These are phyloP conservation scores for Sugiyamaella paludigena DNA, from an alignment of 1,139 yeast species.

Conservation along the genomic window DNA sequence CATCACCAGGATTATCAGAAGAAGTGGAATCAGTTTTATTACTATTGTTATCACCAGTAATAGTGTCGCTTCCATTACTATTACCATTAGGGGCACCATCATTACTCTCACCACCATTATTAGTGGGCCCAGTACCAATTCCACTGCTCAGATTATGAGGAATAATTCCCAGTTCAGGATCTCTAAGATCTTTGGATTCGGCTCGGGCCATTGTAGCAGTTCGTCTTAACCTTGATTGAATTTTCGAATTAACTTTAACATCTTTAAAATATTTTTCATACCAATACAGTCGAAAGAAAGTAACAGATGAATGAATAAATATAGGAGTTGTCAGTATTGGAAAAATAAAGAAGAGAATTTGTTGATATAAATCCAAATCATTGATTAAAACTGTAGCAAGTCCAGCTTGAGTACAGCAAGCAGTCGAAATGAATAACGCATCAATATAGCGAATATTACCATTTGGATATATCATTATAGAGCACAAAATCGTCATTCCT, in stretches of 20 bases:
- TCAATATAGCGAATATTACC: constrained; percentile 67
- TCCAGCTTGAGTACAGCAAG: constrained; percentile 90
- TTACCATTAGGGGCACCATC: not conserved
- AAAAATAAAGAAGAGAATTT: constrained; percentile 44
- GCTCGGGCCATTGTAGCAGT: constrained; percentile 65
- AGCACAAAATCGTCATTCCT: constrained; percentile 49
- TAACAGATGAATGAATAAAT: constrained; percentile 76
- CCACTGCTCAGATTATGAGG: constrained; percentile 1
- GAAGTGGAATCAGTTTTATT: constrained; percentile 2
- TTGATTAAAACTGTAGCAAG: constrained; percentile 74
- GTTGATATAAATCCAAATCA: constrained; percentile 67
- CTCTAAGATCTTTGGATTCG: constrained; percentile 32
- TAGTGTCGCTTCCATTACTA: not conserved
- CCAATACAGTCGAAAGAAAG: constrained; percentile 82
- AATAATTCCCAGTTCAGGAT: constrained; percentile 8
- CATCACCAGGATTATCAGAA: constrained; percentile 14
- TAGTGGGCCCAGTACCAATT: not conserved
- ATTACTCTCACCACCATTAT: not conserved
- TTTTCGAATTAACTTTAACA: constrained; percentile 69
- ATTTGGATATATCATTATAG: constrained; percentile 68
- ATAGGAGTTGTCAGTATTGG: constrained; percentile 81
- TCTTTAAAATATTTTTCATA: constrained; percentile 85
- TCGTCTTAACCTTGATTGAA: constrained; percentile 75
- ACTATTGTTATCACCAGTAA: no score
- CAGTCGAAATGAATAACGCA: constrained; percentile 69